Conservation (phyloP, 2,329 filamentous ascomycete genomes). For the Uncinocarpus reesii region DNA sequence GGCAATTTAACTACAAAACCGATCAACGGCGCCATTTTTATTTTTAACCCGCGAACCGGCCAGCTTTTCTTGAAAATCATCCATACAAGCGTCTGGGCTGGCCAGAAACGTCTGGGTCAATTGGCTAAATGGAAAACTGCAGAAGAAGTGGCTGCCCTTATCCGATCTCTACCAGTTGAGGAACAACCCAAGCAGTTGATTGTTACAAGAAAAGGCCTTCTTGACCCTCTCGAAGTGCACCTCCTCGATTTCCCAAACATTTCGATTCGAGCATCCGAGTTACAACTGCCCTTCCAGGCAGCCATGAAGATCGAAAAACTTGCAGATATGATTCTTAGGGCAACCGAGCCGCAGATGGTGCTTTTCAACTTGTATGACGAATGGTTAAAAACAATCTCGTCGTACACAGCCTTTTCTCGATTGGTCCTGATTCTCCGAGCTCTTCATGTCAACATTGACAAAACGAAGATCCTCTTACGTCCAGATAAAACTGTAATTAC, state of each 20-base stretch:
- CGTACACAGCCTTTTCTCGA: slow-evolving; percentile 95
- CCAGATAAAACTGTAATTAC: slow-evolving; percentile 98
- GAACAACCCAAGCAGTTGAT: slow-evolving; percentile 99
- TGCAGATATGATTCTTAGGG: slow-evolving; percentile 95
- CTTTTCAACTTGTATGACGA: slow-evolving; percentile 98
- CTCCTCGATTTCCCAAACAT: slow-evolving; percentile 98
- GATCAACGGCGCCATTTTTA: slow-evolving; percentile 99
- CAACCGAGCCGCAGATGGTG: slow-evolving; percentile 99
- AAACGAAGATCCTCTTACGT: slow-evolving; percentile 88
- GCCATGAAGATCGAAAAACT: slow-evolving; percentile 99
- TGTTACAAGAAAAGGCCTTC: slow-evolving; percentile 89
- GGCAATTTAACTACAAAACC: slow-evolving; percentile 98
- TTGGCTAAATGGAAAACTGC: slow-evolving; percentile 99
- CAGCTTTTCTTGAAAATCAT: slow-evolving; percentile 99
- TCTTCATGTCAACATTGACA: slow-evolving; percentile 94
- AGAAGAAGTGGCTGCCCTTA: slow-evolving; percentile 96
- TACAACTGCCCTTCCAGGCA: slow-evolving; percentile 96
- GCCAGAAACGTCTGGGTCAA: slow-evolving; percentile 97
- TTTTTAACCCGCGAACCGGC: slow-evolving; percentile 97
- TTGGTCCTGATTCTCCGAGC: slow-evolving; percentile 87
- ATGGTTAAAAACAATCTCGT: slow-evolving; percentile 96
- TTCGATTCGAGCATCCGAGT: slow-evolving; percentile 89
- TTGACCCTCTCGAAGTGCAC: slow-evolving; percentile 95
- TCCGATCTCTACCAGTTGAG: slow-evolving; percentile 88
- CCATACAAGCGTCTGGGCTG: slow-evolving; percentile 97